A percentile compares a stretch with the other conserved stretches of the same genome.
Conservation (phyloP, 163 green algal species). For the Scenedesmus sp. region DNA sequence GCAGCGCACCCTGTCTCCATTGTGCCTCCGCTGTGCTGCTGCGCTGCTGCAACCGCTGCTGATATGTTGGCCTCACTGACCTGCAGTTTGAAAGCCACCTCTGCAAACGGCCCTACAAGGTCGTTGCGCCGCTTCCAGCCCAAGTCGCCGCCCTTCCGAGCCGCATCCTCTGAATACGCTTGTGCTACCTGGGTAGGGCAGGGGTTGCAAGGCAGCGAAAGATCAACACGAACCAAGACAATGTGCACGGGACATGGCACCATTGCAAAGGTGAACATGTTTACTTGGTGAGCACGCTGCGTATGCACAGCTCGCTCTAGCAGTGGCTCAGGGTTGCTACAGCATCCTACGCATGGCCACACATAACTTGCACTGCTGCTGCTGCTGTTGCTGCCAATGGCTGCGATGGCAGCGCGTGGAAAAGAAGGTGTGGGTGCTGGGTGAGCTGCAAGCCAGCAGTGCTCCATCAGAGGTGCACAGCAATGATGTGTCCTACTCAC, state of each 20-base stretch:
- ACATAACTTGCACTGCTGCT: no score
- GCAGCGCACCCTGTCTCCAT: no score
- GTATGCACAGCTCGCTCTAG: no score
- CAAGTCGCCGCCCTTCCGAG: slow-evolving; percentile 66
- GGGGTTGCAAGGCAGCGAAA: neutral
- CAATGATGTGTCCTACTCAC: neutral
- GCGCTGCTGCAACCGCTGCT: neutral
- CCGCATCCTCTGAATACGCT: slow-evolving; percentile 64
- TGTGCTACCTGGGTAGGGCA: slow-evolving; percentile 56
- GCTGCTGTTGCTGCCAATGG: neutral
- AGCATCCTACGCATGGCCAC: neutral
- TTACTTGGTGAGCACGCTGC: no score
- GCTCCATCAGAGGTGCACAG: neutral
- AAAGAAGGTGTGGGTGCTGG: neutral
- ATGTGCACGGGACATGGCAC: no score
- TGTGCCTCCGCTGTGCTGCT: neutral
- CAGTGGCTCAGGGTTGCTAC: neutral
- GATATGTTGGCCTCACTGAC: slow-evolving; percentile 8
- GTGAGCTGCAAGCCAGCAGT: neutral
- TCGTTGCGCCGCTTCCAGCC: slow-evolving; percentile 67
- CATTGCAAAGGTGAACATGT: no score
- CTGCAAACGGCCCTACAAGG: slow-evolving; percentile 66
- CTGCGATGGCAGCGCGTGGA: no score
- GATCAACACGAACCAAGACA: no score
- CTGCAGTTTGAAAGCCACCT: slow-evolving; percentile 67